Conservation (phyloP, 208 protist genomes). For the Leishmania martiniquensis region DNA sequence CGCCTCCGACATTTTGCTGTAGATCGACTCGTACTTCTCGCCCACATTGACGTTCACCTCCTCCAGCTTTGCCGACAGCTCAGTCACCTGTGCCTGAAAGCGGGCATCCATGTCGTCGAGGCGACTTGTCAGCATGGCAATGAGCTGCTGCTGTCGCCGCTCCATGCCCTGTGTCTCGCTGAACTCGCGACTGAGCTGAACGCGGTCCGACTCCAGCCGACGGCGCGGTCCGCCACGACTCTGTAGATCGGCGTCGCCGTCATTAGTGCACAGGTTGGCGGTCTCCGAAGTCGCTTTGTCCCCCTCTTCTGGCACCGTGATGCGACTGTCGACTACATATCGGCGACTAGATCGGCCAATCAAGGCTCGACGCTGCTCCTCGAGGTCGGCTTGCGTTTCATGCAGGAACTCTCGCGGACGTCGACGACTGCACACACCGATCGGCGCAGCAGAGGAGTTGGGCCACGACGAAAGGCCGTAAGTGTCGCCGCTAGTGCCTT, state of each 20-base stretch:
- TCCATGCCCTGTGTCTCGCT: constrained; percentile 18
- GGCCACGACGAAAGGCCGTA: not conserved
- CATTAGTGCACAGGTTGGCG: not conserved
- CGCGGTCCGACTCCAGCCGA: constrained; percentile 10
- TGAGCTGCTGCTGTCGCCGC: constrained; percentile 49
- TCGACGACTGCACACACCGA: constrained; percentile 11
- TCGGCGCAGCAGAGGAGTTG: not conserved
- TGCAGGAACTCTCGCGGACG: constrained; percentile 9
- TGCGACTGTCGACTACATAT: not conserved
- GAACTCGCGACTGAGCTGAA: constrained; percentile 9
- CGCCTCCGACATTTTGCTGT: constrained; percentile 13
- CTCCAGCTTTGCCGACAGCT: constrained; percentile 20
- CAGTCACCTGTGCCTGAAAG: constrained; percentile 20
- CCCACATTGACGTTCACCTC: constrained; percentile 9
- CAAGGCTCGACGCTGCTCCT: constrained; percentile 14
- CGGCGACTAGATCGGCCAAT: constrained; percentile 3
- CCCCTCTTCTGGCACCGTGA: not conserved
- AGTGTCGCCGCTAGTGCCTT: not conserved
- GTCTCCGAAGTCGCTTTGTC: not conserved
- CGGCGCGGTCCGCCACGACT: constrained; percentile 4
- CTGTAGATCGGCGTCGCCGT: not conserved
- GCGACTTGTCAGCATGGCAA: constrained; percentile 55
- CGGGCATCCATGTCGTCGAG: constrained; percentile 46
- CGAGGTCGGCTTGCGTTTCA: not conserved
- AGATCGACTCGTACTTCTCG: constrained; percentile 13